These are phyloP conservation scores for Elsinoe ampelina DNA, from an alignment of 2,329 filamentous ascomycete genomes.

Conservation along the genomic window DNA sequence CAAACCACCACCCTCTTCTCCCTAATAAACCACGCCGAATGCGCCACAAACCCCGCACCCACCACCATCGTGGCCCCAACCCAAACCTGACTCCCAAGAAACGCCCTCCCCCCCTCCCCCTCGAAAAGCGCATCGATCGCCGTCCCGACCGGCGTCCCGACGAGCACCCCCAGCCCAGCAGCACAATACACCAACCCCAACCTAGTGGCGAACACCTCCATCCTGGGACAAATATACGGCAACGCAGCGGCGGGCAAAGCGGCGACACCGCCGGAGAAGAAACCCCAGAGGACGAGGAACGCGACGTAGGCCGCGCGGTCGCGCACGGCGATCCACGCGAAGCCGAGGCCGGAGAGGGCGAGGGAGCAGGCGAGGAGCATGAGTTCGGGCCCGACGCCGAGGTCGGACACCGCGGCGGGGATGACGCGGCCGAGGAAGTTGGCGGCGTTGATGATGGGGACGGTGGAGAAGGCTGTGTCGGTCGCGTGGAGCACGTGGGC, in stretches of 20 bases:
- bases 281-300: slow-evolving; percentile 10
- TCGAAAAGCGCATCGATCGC: neutral
- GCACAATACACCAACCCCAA: slow-evolving; percentile 3
- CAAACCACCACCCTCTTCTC: neutral
- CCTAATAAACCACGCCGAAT: neutral
- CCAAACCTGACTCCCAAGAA: slow-evolving; percentile 2
- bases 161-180: slow-evolving; percentile 3
- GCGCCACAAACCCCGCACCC: neutral
- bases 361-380: neutral
- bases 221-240: slow-evolving; percentile 1
- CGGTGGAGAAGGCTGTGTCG: slow-evolving; percentile 7
- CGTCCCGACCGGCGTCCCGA: slow-evolving; percentile 8
- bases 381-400: neutral
- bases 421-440: slow-evolving; percentile 7
- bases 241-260: neutral
- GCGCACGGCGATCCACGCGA: slow-evolving; percentile 7
- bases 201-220: slow-evolving; percentile 2
- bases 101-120: neutral
- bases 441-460: slow-evolving; percentile 9
- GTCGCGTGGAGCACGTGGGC: no score
- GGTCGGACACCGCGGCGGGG: neutral
- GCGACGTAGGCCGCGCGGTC: neutral
- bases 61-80: neutral
- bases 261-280: neutral
- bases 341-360: neutral